Conservation (phyloP, 371 early-diverging fungal genomes). For the Globomyces sp. region DNA sequence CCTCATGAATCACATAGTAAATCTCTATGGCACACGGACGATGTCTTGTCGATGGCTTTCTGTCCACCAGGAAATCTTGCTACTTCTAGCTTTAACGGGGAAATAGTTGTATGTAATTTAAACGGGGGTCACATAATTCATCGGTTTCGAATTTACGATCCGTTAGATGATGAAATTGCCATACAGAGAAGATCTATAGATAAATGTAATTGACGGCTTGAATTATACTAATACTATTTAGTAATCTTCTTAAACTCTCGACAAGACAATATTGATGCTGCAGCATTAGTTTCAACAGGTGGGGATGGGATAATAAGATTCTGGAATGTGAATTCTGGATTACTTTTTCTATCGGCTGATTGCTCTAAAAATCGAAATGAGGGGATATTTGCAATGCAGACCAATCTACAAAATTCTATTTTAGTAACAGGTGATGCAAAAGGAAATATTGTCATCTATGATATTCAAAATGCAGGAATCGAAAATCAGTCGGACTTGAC, state of each 20-base stretch:
- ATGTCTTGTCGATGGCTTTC: constrained; percentile 45
- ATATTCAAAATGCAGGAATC: constrained; percentile 38
- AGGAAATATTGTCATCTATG: constrained; percentile 38
- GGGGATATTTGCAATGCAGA: constrained; percentile 38
- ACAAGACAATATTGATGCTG: constrained; percentile 22
- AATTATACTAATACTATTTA: constrained; percentile 6
- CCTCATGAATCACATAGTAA: constrained; percentile 22
- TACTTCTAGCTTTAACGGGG: constrained; percentile 47
- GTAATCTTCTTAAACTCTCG: constrained; percentile 37
- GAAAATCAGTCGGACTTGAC: constrained; percentile 14
- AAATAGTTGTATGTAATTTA: constrained; percentile 41
- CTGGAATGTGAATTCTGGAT: constrained; percentile 38
- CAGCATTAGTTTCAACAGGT: constrained; percentile 38
- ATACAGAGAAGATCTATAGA: constrained; percentile 21
- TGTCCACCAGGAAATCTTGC: constrained; percentile 40
- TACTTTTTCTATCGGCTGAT: constrained; percentile 35
- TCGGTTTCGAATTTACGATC: constrained; percentile 25
- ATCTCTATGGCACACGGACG: constrained; percentile 42
- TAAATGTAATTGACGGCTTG: constrained; percentile 9
- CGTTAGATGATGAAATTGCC: constrained; percentile 21
- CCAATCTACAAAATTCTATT: constrained; percentile 30
- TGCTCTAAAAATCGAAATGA: constrained; percentile 29
- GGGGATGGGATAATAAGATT: constrained; percentile 49
- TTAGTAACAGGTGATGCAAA: constrained; percentile 40
- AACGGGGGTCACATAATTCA: constrained; percentile 42